A percentile compares a stretch with the other conserved stretches of the same genome.
phyloP scores from a whole-genome alignment of 495 filamentous ascomycete genomes.

The Lasiosphaeria ovina region DNA sequence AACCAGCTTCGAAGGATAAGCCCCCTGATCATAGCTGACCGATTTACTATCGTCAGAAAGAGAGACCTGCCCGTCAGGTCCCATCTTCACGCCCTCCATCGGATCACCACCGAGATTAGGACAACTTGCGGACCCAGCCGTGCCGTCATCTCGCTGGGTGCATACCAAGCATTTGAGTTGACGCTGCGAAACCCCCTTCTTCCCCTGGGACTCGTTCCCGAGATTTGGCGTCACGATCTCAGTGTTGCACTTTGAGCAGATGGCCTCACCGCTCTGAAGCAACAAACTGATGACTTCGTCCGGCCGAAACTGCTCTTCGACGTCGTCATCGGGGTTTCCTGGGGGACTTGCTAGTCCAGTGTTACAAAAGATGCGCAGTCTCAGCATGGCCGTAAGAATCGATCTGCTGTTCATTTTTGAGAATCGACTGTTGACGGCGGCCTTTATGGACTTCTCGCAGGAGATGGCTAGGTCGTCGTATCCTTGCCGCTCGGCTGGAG shows the following conservation, averaged over 20 bases:
- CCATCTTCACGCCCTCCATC: not conserved
- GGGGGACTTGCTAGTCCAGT: slow-evolving; percentile 6
- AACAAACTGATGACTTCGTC: slow-evolving; percentile 26
- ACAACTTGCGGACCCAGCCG: not conserved
- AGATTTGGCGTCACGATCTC: not conserved
- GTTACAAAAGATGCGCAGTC: slow-evolving; percentile 14
- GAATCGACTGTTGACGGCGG: not conserved
- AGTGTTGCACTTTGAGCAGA: slow-evolving; percentile 8
- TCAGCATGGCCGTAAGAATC: slow-evolving; percentile 9
- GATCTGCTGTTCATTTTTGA: not conserved
- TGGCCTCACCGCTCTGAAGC: slow-evolving; percentile 7
- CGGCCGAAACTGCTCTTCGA: slow-evolving; percentile 9
- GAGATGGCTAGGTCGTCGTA: slow-evolving; percentile 23
- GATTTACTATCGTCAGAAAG: not conserved
- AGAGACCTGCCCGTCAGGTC: not conserved
- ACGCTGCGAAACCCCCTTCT: not conserved
- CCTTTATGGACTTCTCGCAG: slow-evolving; percentile 1
- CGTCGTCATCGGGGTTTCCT: not conserved
- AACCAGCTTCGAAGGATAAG: not conserved
- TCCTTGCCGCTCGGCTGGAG: slow-evolving; percentile 22
- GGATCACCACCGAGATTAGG: not conserved
- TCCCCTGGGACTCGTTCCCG: not conserved
- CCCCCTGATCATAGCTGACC: slow-evolving; percentile 1
- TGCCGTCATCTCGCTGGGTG: not conserved
- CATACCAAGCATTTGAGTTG: not conserved